Conservation (phyloP, 257 asterid genomes). For the Fraxinus quadrangulata region DNA sequence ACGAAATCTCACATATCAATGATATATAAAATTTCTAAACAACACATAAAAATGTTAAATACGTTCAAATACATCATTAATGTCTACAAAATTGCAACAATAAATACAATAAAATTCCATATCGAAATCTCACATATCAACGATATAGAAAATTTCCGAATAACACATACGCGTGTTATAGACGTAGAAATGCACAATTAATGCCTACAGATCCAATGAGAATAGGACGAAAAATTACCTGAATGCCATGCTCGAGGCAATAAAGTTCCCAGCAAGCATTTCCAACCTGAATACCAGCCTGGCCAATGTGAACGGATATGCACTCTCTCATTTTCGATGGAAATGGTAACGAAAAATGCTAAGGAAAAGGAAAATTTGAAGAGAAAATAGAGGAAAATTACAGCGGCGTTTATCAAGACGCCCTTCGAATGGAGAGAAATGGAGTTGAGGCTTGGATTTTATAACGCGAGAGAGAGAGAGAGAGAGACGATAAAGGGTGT, state of each 20-base stretch:
- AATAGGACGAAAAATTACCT: conserved; percentile 14
- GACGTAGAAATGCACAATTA: neutral
- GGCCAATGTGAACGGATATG: conserved; percentile 49
- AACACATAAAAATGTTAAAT: no score
- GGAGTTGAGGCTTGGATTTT: neutral
- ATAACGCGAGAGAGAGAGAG: neutral
- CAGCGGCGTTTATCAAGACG: conserved; percentile 30
- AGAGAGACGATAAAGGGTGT: neutral
- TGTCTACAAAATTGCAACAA: neutral
- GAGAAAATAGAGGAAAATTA: neutral
- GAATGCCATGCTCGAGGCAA: conserved; percentile 46
- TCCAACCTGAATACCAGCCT: conserved; percentile 51
- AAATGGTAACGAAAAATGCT: neutral
- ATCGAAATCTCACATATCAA: neutral
- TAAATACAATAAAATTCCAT: neutral
- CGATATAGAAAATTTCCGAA: neutral
- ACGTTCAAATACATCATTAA: no score
- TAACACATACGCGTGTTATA: neutral
- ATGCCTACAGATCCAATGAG: neutral
- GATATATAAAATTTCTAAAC: neutral
- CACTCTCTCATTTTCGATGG: conserved; percentile 41
- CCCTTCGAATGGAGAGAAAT: conserved; percentile 8
- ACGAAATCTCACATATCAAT: neutral
- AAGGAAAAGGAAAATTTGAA: neutral
- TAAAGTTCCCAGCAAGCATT: conserved; percentile 52